Evolutionary conservation across 768 basidiomycete genomes (phyloP).

Genomic region (Butyriboletus loyo): DNA sequence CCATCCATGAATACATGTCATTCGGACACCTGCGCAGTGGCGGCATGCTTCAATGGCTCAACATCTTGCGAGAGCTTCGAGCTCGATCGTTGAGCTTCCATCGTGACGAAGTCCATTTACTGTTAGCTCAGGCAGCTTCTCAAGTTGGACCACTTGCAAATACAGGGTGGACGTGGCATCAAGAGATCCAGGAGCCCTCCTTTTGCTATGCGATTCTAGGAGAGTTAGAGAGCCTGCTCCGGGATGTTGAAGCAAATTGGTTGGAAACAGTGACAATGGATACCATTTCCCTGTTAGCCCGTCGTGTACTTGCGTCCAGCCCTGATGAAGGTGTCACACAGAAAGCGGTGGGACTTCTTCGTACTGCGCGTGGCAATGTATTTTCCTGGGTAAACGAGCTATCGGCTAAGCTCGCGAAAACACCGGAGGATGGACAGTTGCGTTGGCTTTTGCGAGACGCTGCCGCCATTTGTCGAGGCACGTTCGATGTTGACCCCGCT

Average conservation of each 20-base stretch:
- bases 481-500: slow-evolving; percentile 25
- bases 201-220: slow-evolving; percentile 39
- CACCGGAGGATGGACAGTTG: slow-evolving; percentile 11
- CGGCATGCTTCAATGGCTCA: slow-evolving; percentile 46
- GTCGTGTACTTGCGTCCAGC: slow-evolving; percentile 36
- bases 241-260: slow-evolving; percentile 42
- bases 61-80: slow-evolving; percentile 46
- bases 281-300: slow-evolving; percentile 33
- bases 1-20: slow-evolving; percentile 43
- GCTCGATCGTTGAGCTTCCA: slow-evolving; percentile 38
- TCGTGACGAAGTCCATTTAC: slow-evolving; percentile 37
- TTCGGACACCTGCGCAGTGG: slow-evolving; percentile 48
- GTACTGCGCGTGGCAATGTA: slow-evolving; percentile 28
- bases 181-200: slow-evolving; percentile 28
- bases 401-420: slow-evolving; percentile 15
- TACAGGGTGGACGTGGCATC: slow-evolving; percentile 37
- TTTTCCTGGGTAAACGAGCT: slow-evolving; percentile 40
- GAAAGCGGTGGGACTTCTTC: slow-evolving; percentile 28
- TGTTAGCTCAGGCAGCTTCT: slow-evolving; percentile 43
- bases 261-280: slow-evolving; percentile 30
- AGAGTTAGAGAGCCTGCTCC: slow-evolving; percentile 36
- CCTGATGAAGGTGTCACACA: slow-evolving; percentile 7
- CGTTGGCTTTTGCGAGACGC: slow-evolving; percentile 32
- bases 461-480: slow-evolving; percentile 38
- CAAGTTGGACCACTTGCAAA: slow-evolving; percentile 38